phyloP scores from a whole-genome alignment of 2,329 filamentous ascomycete genomes.

The Talaromyces sp. region DNA sequence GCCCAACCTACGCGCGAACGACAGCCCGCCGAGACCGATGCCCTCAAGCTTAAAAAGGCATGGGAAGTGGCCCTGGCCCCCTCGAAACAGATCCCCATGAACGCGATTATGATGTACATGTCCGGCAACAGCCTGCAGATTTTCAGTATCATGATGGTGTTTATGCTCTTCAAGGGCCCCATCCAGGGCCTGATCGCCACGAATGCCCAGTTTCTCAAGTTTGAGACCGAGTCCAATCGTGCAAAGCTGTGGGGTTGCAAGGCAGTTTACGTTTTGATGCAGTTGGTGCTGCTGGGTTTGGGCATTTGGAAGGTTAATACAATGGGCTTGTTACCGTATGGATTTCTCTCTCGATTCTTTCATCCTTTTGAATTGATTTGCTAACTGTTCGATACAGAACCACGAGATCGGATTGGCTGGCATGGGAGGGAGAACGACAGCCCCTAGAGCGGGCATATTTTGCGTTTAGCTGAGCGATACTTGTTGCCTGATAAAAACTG shows the following conservation, averaged over 20 bases:
- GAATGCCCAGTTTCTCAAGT: conserved; percentile 82
- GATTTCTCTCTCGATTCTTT: conserved; percentile 19
- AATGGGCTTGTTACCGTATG: conserved; percentile 90
- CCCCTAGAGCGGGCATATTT: conserved; percentile 62
- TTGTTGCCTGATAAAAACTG: background rate
- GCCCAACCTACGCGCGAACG: conserved; percentile 46
- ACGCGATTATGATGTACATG: conserved; percentile 99
- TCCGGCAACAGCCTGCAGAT: conserved; percentile 97
- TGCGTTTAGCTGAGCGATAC: conserved; percentile 41
- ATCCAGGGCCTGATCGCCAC: conserved; percentile 77
- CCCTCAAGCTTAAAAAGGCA: conserved; percentile 94
- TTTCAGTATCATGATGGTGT: conserved; percentile 99
- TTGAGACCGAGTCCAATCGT: conserved; percentile 76
- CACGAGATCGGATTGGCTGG: conserved; percentile 93
- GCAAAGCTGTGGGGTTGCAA: conserved; percentile 76
- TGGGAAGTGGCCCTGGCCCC: conserved; percentile 96
- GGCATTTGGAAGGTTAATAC: conserved; percentile 95
- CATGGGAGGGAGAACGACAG: conserved; percentile 78
- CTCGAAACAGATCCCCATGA: conserved; percentile 94
- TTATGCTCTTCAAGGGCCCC: conserved; percentile 97
- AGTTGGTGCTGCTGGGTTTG: conserved; percentile 74
- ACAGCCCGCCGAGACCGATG: conserved; percentile 82
- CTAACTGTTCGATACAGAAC: conserved; percentile 53
- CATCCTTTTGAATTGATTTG: conserved; percentile 17
- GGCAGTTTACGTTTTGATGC: conserved; percentile 79